phyloP scores from a whole-genome alignment of 1,139 yeast species.

The Suzukiozyma palmioleophila region DNA sequence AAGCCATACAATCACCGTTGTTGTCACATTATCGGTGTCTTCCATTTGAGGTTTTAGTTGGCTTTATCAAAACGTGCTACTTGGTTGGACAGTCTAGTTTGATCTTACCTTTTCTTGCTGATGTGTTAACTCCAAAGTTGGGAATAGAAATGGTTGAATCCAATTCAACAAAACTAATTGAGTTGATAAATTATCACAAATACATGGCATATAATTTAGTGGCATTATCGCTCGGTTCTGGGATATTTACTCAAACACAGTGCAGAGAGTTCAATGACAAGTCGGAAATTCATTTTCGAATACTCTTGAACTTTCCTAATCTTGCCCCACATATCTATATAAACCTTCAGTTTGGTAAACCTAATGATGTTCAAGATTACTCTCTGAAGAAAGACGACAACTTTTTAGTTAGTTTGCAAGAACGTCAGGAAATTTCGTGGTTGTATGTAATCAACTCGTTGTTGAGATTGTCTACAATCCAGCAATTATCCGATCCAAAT shows the following conservation, averaged over 20 bases:
- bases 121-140: slow-evolving; percentile 16
- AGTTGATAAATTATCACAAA: slow-evolving; percentile 24
- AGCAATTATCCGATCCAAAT: slow-evolving; percentile 18
- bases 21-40: slow-evolving; percentile 2
- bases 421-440: slow-evolving; percentile 33
- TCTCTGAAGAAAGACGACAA: slow-evolving; percentile 7
- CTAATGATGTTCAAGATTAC: slow-evolving; percentile 5
- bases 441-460: slow-evolving; percentile 26
- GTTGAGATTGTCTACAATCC: slow-evolving; percentile 17
- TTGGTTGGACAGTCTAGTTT: slow-evolving; percentile 19
- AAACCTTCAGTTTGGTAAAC: slow-evolving; percentile 1
- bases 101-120: slow-evolving; percentile 14
- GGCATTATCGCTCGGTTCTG: slow-evolving; percentile 14
- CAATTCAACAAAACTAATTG: slow-evolving; percentile 14
- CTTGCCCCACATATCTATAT: slow-evolving; percentile 10
- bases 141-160: slow-evolving; percentile 19
- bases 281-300: slow-evolving; percentile 26
- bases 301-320: slow-evolving; percentile 24
- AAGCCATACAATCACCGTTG: slow-evolving; percentile 6
- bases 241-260: slow-evolving; percentile 6
- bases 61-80: slow-evolving; percentile 20
- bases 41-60: slow-evolving; percentile 10
- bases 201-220: slow-evolving; percentile 30
- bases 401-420: slow-evolving; percentile 10
- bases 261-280: slow-evolving; percentile 10